Percentiles rank a stretch among this genome's conserved stretches.
phyloP scores from a whole-genome alignment of 495 filamentous ascomycete genomes.

The Penicillium maclennaniae region DNA sequence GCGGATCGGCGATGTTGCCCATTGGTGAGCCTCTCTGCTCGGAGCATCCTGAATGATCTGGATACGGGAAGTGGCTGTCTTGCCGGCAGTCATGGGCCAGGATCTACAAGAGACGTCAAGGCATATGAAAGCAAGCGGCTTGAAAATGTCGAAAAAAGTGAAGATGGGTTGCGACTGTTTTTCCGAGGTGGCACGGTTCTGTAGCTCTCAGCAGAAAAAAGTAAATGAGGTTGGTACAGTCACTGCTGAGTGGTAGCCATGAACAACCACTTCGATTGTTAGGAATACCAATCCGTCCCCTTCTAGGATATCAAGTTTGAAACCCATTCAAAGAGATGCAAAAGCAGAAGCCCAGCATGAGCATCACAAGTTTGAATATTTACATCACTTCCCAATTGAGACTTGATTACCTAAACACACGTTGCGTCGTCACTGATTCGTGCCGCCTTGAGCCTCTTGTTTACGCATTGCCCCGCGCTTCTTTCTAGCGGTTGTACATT shows the following conservation, averaged over 20 bases:
- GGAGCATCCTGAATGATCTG: slow-evolving; percentile 37
- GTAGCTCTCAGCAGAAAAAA: slow-evolving; percentile 9
- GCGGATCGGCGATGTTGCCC: slow-evolving; percentile 36
- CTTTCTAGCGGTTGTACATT: slow-evolving; percentile 5
- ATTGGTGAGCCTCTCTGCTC: slow-evolving; percentile 52
- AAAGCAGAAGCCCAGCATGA: neutral
- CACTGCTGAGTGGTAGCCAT: slow-evolving; percentile 1
- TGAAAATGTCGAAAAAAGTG: slow-evolving; percentile 39
- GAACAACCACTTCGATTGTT: neutral
- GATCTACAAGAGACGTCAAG: slow-evolving; percentile 46
- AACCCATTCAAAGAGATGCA: neutral
- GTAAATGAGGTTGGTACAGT: slow-evolving; percentile 8
- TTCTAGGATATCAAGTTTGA: neutral
- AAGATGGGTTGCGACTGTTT: slow-evolving; percentile 30
- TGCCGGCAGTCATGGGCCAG: slow-evolving; percentile 51
- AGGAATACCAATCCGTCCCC: neutral
- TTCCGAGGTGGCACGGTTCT: slow-evolving; percentile 10
- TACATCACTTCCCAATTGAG: slow-evolving; percentile 7
- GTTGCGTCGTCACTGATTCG: slow-evolving; percentile 5
- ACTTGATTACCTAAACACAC: slow-evolving; percentile 18
- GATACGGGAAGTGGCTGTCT: slow-evolving; percentile 48
- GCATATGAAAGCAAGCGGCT: slow-evolving; percentile 48
- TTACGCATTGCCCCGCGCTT: slow-evolving; percentile 33
- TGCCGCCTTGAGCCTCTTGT: slow-evolving; percentile 38
- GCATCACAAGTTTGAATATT: neutral